Evolutionary conservation across 2,329 filamentous ascomycete species (phyloP), one percentile per base, ranked within the genome.

Genomic region (Alternaria panax): DNA sequence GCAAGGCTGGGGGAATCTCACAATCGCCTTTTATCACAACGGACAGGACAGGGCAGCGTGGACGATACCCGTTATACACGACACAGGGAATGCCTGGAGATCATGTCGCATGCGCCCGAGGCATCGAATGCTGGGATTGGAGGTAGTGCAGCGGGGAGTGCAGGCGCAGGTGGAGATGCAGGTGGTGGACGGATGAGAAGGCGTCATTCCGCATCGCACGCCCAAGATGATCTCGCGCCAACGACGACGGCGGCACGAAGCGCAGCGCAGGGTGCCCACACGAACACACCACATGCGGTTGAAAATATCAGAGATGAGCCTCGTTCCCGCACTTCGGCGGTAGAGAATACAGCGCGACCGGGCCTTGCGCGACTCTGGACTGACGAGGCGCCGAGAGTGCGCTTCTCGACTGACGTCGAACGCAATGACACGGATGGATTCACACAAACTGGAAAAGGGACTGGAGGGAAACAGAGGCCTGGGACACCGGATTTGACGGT

Each of bases 321-420:
- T 34, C 61, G 54, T 8, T 67, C 70, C 12, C 63, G 67, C 28
- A 66, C 68, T 25, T 71, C 71, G 5, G 71, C 69, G 4, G 43
- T 71, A 18, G 70, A 68, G 46, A 51, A 43, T 54, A 42, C 67
- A 25, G 66, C 70, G 20, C 63, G 69, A 38, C 71, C 72, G 4
- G 66, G 71, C 2, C 54, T 70, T 41, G 65, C 72, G 36, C 72
- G 70, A 46, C 36, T 68, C 2, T 72, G 74, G 7, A 67, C 72
- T 25, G 73, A 77, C 42, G 65, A 64, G 7, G 59, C 69, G 7
- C 71, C 68, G 24, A 71, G 75, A 46, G 76, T 79, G 8, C 74
- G 76, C 50, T 79, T 79, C 61, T 79, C 76, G 2, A 72, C 75
- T 45, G 75, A 79, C 42, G 40, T 76, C 45, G 72, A 77, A 59